These are phyloP conservation scores for Nannochloropsis oceanica DNA, from an alignment of 108 stramenopile species.

Conservation along the genomic window DNA sequence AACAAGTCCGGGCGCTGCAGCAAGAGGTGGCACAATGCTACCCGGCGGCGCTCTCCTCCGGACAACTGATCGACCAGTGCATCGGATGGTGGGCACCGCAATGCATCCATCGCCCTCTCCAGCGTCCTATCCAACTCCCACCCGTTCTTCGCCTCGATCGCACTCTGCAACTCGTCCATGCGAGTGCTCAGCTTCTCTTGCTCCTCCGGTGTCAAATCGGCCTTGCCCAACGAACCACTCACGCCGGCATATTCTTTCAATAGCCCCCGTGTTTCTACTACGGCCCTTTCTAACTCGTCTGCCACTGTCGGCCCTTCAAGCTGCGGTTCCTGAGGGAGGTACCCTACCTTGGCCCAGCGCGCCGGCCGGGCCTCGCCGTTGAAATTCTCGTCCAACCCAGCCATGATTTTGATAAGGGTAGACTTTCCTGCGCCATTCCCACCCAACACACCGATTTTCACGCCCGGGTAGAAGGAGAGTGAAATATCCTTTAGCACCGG, in stretches of 20 bases:
- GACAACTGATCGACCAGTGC: conserved; percentile 5
- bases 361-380: conserved; percentile 15
- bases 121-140: conserved; percentile 34
- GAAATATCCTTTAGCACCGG: conserved; percentile 10
- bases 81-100: conserved; percentile 27
- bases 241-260: conserved; percentile 25
- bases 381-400: conserved; percentile 22
- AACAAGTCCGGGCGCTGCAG: conserved; percentile 14
- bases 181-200: neutral
- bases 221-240: neutral
- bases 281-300: conserved; percentile 28
- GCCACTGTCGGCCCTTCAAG: conserved; percentile 29
- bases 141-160: conserved; percentile 29
- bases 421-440: conserved; percentile 30
- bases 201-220: neutral
- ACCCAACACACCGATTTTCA: conserved; percentile 34
- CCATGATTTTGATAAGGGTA: conserved; percentile 35
- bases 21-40: conserved; percentile 22
- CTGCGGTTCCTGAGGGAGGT: conserved; percentile 19
- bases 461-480: conserved; percentile 20
- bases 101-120: conserved; percentile 32
- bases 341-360: conserved; percentile 19
- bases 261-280: conserved; percentile 7
- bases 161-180: conserved; percentile 23
- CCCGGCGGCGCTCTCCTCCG: conserved; percentile 6